Conservation (phyloP, 306 rosid genomes). For the Vicia sativa region DNA sequence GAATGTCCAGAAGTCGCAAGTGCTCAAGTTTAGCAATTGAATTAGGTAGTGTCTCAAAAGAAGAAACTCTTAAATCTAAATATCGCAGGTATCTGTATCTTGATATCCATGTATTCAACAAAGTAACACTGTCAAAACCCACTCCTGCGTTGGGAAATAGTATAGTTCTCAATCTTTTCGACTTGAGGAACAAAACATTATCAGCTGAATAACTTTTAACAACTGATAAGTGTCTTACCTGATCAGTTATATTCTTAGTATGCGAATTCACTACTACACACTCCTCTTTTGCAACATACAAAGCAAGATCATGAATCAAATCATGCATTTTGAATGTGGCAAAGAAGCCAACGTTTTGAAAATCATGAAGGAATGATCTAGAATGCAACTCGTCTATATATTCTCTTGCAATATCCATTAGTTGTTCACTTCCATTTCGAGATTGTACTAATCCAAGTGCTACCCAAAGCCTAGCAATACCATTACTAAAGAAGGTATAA, state of each 20-base stretch:
- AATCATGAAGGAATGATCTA: too few species aligned
- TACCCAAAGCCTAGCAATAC: too few species aligned
- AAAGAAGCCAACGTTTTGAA: too few species aligned
- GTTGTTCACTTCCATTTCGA: too few species aligned
- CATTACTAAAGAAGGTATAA: too few species aligned
- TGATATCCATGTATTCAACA: background rate
- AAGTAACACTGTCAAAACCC: background rate
- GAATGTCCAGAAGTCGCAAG: background rate
- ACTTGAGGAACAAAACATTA: background rate
- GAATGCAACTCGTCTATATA: too few species aligned
- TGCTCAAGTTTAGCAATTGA: background rate
- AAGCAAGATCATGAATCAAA: too few species aligned
- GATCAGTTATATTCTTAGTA: background rate
- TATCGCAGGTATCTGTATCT: background rate
- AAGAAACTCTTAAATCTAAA: background rate
- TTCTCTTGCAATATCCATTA: too few species aligned
- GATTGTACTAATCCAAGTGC: too few species aligned
- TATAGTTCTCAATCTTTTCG: background rate
- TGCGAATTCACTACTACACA: background rate
- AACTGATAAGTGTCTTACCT: slow-evolving; percentile 4
- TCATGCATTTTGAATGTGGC: too few species aligned
- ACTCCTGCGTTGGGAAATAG: background rate
- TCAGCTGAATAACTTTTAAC: background rate
- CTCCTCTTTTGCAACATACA: too few species aligned
- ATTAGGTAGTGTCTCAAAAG: background rate